Base-by-base conservation (phyloP, 192 early-diverging fungal species). In the Umbelopsis sp. region DNA sequence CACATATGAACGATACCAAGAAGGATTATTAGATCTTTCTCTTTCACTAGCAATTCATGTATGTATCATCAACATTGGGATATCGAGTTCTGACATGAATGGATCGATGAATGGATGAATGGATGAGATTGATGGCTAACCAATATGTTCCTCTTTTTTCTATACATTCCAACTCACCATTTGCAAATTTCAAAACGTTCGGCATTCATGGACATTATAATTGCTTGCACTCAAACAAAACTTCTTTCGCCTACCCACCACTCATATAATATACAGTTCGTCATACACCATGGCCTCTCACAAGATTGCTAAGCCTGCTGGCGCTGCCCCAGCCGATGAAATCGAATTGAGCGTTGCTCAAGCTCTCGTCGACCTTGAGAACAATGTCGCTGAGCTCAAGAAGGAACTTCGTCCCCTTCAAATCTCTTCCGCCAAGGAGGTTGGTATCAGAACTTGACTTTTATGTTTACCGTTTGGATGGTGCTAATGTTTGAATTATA, bases 351-450 rank as follows among this genome's bases (percentile, higher is more conserved):
- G 91, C 83, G 92, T 99, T 82, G 97, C 95, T 82, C 94, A 96
- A 81, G 91, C 95, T 80, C 89, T 99, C 78, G 85, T 90, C 84
- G 96, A 99, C 83, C 88, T 98, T 68, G 95, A 98, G 89, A 86
- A 91, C 73, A 96, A 93, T 89, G 94, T 95, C 75, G 84, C 92
- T 70, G 97, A 99, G 79, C 91, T 99, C 79, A 97, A 96, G 93
- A 93, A 92, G 82, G 97, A 98, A 74, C 88, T 98, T 74, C 90
- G 92, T 74, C 92, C 93, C 67, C 91, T 99, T 81, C 95, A 97
- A 84, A 92, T 99, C 88, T 85, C 87, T 82, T 81, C 85, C 65
- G 97, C 95, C 79, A 97, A 97, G 92, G 97, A 99, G 89, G 95
- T 88, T 78, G 61, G 25, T 22, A 51, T 35, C 41, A 46, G 12